A percentile compares a stretch with the other conserved stretches of the same genome.
phyloP scores from a whole-genome alignment of 73 alveolate species.

The Tetrahymena elliotti region DNA sequence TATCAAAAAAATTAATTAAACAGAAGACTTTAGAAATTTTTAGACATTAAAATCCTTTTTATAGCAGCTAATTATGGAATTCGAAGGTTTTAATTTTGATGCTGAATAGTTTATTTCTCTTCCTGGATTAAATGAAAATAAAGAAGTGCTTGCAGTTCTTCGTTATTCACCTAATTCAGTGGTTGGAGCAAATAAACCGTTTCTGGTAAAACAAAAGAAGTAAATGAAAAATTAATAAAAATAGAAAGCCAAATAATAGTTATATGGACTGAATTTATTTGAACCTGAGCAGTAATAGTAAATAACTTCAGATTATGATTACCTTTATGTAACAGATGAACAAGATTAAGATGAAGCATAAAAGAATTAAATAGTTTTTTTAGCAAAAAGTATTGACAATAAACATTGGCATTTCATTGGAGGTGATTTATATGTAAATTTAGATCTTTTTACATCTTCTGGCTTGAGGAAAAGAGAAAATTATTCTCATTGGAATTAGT shows the following conservation, averaged over 20 bases:
- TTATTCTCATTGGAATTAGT: background rate
- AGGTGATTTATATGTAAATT: background rate
- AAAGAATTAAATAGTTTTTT: background rate
- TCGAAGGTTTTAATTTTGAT: background rate
- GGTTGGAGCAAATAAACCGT: background rate
- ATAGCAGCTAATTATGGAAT: background rate
- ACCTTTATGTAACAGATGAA: background rate
- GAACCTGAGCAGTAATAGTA: background rate
- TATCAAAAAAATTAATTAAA: too few species aligned
- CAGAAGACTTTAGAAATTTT: background rate
- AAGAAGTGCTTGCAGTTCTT: background rate
- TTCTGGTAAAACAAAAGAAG: background rate
- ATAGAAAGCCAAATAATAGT: background rate
- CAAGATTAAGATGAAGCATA: background rate
- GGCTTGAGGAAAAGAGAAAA: background rate
- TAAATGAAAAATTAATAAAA: background rate
- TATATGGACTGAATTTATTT: background rate
- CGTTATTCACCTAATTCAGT: background rate
- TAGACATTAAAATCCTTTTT: background rate
- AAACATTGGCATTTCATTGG: background rate
- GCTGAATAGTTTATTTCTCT: background rate
- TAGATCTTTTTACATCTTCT: background rate
- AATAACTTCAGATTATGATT: background rate
- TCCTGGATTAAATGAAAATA: background rate
- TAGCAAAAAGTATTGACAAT: background rate